Base-by-base conservation (phyloP, 169 alveolate species). In the Eimeria acervulina region DNA sequence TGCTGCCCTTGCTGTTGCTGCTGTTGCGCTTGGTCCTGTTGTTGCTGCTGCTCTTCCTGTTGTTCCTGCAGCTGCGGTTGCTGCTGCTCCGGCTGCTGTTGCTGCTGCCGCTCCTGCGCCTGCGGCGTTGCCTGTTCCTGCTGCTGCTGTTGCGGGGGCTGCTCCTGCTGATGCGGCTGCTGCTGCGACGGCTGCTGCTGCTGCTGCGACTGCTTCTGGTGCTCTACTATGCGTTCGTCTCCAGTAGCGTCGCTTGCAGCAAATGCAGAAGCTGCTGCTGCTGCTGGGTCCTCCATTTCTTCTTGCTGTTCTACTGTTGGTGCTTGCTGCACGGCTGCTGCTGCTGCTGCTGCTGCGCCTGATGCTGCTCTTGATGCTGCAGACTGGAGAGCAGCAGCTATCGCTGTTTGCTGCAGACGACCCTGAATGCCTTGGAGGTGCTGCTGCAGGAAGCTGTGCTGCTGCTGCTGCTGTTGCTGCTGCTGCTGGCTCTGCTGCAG, bases 341-440 rank as follows among this genome's bases (percentile, higher is more conserved):
- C 55, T n/a, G n/a, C n/a, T n/a, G 55, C 12, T 47, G 55, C 55
- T 7, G 55, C 55, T 7, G 55, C 55, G 12, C 55, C 55, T 47
- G 55, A 7, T 47, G 55, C 55, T 47, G 55, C 55, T 47, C 55
- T 47, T 12, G 66, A 3, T 38, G 89, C 66, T 44, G 55, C 89
- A 78, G 84, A 33, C 47, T 38, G 89, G 31, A 78, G 66, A 19
- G 66, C 89, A 28, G 89, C 89, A 78, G 89, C 66, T 38, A 40
- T 59, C 19, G 55, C 55, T 12, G 55, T 47, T 47, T 47, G 55
- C 55, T 47, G 55, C 55, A 47, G 55, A 47, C 40, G 52, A 33
- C 52, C 84, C 23, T 31, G 52, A 21, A 38, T 23, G 0, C 42
- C 55, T 59, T 78, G 89, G 40, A 40, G 89, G 17, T 42, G 89